These are phyloP conservation scores for Escallonia rubra DNA, from an alignment of 129 eudicot species.

Conservation along the genomic window DNA sequence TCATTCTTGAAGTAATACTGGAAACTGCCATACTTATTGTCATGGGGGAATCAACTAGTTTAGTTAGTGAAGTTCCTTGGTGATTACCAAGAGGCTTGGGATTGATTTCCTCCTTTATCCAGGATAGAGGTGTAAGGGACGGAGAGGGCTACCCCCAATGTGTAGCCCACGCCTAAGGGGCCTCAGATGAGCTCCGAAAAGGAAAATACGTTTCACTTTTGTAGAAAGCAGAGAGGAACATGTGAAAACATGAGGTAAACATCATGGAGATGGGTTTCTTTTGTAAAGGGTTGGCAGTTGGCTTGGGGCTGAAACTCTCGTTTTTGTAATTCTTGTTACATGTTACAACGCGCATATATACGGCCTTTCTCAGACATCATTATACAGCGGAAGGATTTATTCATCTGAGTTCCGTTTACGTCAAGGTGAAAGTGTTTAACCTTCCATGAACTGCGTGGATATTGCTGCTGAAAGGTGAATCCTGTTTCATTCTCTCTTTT, in stretches of 20 bases:
- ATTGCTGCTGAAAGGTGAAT: background rate
- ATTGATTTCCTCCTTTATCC: no score
- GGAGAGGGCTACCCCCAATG: no score
- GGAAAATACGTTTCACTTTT: background rate
- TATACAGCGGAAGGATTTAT: background rate
- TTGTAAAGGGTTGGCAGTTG: constrained; percentile 1
- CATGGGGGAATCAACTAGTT: no score
- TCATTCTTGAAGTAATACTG: constrained; percentile 17
- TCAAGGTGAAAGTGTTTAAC: no score
- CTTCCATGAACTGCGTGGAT: background rate
- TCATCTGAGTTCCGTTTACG: background rate
- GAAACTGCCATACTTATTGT: background rate
- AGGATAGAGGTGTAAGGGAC: no score
- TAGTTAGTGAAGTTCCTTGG: no score
- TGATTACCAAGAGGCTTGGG: no score
- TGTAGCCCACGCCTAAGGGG: no score
- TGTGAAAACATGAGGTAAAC: background rate
- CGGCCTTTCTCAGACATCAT: constrained; percentile 6
- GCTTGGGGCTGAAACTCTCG: constrained; percentile 2
- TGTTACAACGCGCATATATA: background rate
- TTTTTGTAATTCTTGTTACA: constrained; percentile 12
- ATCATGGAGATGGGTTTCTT: background rate
- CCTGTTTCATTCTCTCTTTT: background rate
- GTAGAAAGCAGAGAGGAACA: constrained; percentile 5
- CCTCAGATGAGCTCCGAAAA: no score